Conservation (phyloP, 164 flowering plant species). For the Sextonia rubra region DNA sequence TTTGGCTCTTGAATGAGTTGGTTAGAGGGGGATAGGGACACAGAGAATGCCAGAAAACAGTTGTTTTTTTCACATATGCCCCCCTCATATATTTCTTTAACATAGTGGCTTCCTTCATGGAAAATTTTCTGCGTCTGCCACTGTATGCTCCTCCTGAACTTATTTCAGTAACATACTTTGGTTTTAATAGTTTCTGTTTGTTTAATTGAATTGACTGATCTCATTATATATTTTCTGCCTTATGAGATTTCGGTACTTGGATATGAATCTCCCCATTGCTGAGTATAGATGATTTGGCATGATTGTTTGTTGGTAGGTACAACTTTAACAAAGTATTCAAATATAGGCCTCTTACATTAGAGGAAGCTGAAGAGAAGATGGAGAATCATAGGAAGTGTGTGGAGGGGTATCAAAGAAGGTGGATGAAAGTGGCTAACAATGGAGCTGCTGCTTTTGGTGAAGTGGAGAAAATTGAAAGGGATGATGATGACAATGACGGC, state of each 20-base stretch:
- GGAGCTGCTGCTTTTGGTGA: constrained; percentile 96
- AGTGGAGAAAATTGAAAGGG: constrained; percentile 53
- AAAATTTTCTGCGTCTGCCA: too few species aligned
- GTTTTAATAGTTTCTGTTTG: neutral
- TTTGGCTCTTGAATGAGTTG: too few species aligned
- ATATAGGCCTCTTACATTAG: constrained; percentile 94
- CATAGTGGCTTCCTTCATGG: too few species aligned
- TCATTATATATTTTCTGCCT: neutral
- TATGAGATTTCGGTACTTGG: neutral
- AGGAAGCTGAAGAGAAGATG: constrained; percentile 99
- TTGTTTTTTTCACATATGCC: too few species aligned
- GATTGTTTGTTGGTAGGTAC: constrained; percentile 45
- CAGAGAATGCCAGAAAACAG: too few species aligned
- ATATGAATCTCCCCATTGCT: neutral
- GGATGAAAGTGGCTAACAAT: constrained; percentile 93
- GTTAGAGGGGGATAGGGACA: too few species aligned
- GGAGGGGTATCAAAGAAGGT: constrained; percentile 93
- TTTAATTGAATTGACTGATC: too few species aligned
- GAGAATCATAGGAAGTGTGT: constrained; percentile 82
- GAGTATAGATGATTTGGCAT: neutral
- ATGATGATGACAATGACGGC: constrained; percentile 68
- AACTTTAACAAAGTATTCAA: constrained; percentile 95
- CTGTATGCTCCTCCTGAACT: too few species aligned
- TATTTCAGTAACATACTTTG: neutral
- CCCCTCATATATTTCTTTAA: too few species aligned